Conservation (phyloP, 2,329 filamentous ascomycete genomes). For the Penicillium glabrum region DNA sequence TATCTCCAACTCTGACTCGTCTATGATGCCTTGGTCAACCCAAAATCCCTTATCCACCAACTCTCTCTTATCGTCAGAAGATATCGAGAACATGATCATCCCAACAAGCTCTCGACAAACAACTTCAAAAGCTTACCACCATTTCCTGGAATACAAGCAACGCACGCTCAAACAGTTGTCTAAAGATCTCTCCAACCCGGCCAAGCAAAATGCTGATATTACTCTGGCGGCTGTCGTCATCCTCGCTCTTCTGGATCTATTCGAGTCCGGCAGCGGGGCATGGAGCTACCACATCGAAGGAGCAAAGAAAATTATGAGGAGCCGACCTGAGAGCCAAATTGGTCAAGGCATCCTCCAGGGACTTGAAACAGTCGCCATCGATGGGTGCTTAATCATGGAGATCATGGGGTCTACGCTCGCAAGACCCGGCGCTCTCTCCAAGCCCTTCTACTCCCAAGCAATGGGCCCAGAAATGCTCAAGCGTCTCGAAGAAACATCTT, state of each 20-base stretch:
- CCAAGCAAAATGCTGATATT: constrained; percentile 41
- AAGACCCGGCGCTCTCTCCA: constrained; percentile 39
- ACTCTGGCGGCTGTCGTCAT: constrained; percentile 49
- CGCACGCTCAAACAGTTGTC: constrained; percentile 46
- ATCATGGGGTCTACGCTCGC: constrained; percentile 45
- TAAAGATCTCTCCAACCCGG: constrained; percentile 29
- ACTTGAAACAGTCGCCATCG: constrained; percentile 38
- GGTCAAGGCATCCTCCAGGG: constrained; percentile 30
- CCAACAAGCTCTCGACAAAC: constrained; percentile 32
- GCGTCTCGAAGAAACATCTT: constrained; percentile 41
- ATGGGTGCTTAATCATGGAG: constrained; percentile 41
- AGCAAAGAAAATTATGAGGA: constrained; percentile 48
- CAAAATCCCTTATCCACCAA: constrained; percentile 15
- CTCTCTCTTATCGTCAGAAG: constrained; percentile 22
- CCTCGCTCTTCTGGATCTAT: constrained; percentile 51
- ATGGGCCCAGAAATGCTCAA: constrained; percentile 38
- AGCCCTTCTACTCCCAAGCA: constrained; percentile 38
- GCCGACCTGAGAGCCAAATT: constrained; percentile 25
- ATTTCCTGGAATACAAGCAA: constrained; percentile 50
- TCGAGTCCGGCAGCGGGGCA: constrained; percentile 52
- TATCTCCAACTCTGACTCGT: constrained; percentile 35
- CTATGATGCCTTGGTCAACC: constrained; percentile 35
- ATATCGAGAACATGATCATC: constrained; percentile 29
- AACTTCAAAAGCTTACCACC: constrained; percentile 38
- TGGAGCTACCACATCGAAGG: constrained; percentile 55